Evolutionary conservation across 139 green algal genomes (phyloP), one percentile per base, ranked within the genome.

Genomic region (Gonium pectorale): DNA sequence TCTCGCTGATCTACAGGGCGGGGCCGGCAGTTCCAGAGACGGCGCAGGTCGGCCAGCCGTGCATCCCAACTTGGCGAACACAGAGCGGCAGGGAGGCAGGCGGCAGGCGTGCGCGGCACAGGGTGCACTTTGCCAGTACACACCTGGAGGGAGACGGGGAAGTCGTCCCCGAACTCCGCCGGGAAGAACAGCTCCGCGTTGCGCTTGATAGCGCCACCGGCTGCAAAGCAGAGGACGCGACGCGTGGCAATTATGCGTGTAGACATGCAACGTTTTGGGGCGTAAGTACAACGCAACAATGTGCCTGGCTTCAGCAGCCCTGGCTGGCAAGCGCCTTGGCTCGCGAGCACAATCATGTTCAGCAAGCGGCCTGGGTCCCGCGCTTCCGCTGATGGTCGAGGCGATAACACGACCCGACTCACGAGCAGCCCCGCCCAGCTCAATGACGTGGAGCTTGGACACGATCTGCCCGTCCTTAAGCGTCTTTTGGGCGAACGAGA

Each of bases 161-260:
- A 99, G 89, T 99, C 97, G 74, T 99, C 97, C n/a, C 94, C 94
- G 91, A 99, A 99, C 82, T 99, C 97, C 8, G 95, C 94, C 5
- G 97, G 97, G 89, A 99, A 99, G 87, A 99, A 99, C 19, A 99
- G 94, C 90, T 99, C 97, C 26, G 96, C 96, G 72, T 97, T 86
- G 68, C 89, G 87, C 90, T 95, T 95, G 19, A 93, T 88, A 5
- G 89, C 69, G 19, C 86, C 86, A 44, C 88, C 88, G 3, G 75
- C 75, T 82, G 75, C 51, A 56, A 4, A 37, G 38, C 1, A 41
- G 31, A 11, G 62, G 29, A n/a, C n/a, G n/a, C n/a, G n/a, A n/a
- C n/a, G n/a, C n/a, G n/a, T n/a, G n/a, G n/a, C n/a, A n/a, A n/a
- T n/a, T n/a, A n/a, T n/a, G n/a, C n/a, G n/a, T n/a, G n/a, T n/a